phyloP scores from a whole-genome alignment of 257 asterid species.

The Petunia axillaris region DNA sequence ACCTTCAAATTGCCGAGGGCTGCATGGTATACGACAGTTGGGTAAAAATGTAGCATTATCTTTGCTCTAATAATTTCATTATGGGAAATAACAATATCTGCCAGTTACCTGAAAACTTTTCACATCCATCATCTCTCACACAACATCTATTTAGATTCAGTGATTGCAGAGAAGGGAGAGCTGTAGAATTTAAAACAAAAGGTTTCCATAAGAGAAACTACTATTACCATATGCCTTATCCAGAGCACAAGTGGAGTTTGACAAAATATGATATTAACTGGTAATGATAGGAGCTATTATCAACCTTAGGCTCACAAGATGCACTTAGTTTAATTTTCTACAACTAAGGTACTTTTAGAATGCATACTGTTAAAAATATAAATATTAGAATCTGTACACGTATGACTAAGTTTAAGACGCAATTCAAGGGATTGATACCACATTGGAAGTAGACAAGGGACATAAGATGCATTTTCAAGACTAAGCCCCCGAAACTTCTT shows the following conservation, averaged over 20 bases:
- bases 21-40: neutral
- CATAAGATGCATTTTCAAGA: no score
- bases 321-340: neutral
- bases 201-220: neutral
- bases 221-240: neutral
- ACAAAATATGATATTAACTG: no score
- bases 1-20: conserved; percentile 22
- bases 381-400: no score
- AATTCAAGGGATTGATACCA: no score
- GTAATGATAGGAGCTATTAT: neutral
- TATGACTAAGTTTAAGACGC: no score
- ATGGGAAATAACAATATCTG: neutral
- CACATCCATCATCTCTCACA: conserved; percentile 25
- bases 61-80: neutral
- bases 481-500: no score
- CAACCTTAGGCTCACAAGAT: neutral
- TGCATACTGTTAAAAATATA: no score
- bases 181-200: neutral
- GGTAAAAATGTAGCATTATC: neutral
- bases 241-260: no score
- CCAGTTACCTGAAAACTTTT: conserved; percentile 21
- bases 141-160: conserved; percentile 15
- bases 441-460: no score
- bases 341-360: neutral
- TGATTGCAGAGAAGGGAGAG: conserved; percentile 12